A percentile compares a stretch with the other conserved stretches of the same genome.
phyloP scores from a whole-genome alignment of 371 early-diverging fungal genomes.

The Rhizopus microsporus region DNA sequence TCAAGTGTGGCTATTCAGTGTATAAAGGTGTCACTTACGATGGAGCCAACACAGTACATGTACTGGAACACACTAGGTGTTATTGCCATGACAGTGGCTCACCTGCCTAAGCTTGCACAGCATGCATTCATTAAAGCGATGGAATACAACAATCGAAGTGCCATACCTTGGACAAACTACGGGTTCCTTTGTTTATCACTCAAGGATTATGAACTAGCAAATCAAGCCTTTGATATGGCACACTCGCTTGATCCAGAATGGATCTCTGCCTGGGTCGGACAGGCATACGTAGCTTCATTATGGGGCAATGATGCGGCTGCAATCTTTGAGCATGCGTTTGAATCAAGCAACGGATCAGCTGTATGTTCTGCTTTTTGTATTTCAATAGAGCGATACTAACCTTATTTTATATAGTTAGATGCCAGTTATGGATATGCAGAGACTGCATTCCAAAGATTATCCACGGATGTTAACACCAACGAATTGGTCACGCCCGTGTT shows the following conservation, averaged over 20 bases:
- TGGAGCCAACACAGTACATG: conserved; percentile 57
- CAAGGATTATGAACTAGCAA: conserved; percentile 79
- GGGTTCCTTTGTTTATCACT: conserved; percentile 80
- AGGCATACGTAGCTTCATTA: conserved; percentile 72
- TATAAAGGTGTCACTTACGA: conserved; percentile 64
- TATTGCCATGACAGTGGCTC: conserved; percentile 41
- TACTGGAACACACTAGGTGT: conserved; percentile 84
- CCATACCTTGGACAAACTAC: conserved; percentile 81
- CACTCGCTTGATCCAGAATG: conserved; percentile 83
- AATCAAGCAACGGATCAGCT: conserved; percentile 61
- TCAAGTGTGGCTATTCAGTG: conserved; percentile 49
- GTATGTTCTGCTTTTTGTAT: conserved; percentile 22
- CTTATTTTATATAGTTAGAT: conserved; percentile 46
- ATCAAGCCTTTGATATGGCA: conserved; percentile 73
- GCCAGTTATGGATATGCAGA: conserved; percentile 75
- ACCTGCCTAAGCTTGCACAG: conserved; percentile 70
- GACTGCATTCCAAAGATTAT: conserved; percentile 49
- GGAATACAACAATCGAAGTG: conserved; percentile 66
- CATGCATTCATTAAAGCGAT: conserved; percentile 84
- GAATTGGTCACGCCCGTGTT: conserved; percentile 58
- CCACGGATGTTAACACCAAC: conserved; percentile 8
- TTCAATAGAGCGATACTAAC: neutral
- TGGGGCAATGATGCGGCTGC: conserved; percentile 59
- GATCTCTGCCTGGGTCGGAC: conserved; percentile 84
- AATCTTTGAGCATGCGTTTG: conserved; percentile 78